Evolutionary conservation across 345 rosid species (phyloP), one percentile per base, ranked within the genome.

Genomic region (Lepidium africanum): DNA sequence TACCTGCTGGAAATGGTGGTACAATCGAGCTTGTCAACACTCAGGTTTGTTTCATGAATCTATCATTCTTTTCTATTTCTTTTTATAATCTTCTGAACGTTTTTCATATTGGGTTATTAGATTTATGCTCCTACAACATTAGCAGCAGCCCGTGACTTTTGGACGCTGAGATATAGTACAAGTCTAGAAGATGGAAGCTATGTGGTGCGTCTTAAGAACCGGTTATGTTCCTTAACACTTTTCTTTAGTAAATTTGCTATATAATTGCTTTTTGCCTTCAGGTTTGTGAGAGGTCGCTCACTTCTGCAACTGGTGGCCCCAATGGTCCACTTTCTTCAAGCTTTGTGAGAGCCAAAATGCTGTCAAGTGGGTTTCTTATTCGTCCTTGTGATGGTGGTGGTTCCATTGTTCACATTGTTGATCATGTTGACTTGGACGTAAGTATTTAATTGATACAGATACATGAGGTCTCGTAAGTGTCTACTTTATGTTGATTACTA

Each of bases 321-420:
- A 43, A 79, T 0, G 89, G 90, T 43, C 97, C 94, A 27, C 83
- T 88, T 7, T 30, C 92, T 63, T 79, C 96, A 74, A 82, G 76
- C 84, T 93, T 87, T 2, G 81, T 86, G 13, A 87, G 97, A 77
- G 98, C 96, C 58, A 90, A 90, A 76, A 79, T 90, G 94, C 84
- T 88, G 67, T 86, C 98, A 4, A 93, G 97, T 54, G 98, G 98
- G 69, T 93, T 83, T 68, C 84, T 93, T 17, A 84, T 93, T 65
- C 93, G 98, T 49, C 90, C 96, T 48, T 93, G 97, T 73, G 98
- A 93, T 39, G 98, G 98, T 56, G 97, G 97, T 72, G 92, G 97
- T 59, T 88, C 94, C 69, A 90, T 93, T 53, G 81, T 93, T 61
- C 92, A 93, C 82, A 90, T 93, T 59, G 98, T 93, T 23, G 98